Evolutionary conservation across 2,329 filamentous ascomycete species (phyloP).

Genomic region (Botrytis tulipae): DNA sequence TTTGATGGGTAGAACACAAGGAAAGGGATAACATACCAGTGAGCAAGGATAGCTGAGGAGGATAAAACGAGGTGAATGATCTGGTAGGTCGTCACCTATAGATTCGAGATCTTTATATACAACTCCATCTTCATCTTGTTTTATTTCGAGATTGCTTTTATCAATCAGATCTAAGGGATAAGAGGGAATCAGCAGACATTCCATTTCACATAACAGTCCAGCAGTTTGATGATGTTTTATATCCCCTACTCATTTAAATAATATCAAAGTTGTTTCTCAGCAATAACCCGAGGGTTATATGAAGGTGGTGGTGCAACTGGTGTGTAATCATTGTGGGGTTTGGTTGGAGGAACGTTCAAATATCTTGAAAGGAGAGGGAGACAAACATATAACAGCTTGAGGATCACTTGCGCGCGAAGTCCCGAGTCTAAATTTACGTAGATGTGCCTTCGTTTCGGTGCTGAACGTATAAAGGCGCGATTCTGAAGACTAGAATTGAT

Average conservation of each 20-base stretch:
- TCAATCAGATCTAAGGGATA: constrained; percentile 75
- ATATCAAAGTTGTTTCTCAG: constrained; percentile 27
- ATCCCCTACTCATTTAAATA: constrained; percentile 22
- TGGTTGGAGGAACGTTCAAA: not conserved
- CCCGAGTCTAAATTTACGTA: constrained; percentile 90
- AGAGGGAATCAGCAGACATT: not conserved
- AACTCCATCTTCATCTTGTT: constrained; percentile 70
- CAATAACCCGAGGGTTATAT: not conserved
- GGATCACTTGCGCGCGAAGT: constrained; percentile 84
- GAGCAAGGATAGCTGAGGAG: constrained; percentile 89
- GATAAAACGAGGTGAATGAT: constrained; percentile 86
- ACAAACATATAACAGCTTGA: constrained; percentile 92
- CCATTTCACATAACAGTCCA: not conserved
- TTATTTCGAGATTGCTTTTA: constrained; percentile 85
- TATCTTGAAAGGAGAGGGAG: constrained; percentile 34
- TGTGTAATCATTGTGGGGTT: constrained; percentile 11
- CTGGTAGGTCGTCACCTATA: constrained; percentile 84
- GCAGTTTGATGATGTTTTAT: not conserved
- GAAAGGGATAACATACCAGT: constrained; percentile 55
- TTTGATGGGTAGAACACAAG: constrained; percentile 1
- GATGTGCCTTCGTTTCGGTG: constrained; percentile 79
- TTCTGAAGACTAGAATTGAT: constrained; percentile 59
- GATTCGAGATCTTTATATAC: constrained; percentile 80
- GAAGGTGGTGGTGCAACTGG: constrained; percentile 2
- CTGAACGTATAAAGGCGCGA: constrained; percentile 91